Evolutionary conservation across 805 yeast genomes (phyloP).

Genomic region (Torulaspora delbrueckii): DNA sequence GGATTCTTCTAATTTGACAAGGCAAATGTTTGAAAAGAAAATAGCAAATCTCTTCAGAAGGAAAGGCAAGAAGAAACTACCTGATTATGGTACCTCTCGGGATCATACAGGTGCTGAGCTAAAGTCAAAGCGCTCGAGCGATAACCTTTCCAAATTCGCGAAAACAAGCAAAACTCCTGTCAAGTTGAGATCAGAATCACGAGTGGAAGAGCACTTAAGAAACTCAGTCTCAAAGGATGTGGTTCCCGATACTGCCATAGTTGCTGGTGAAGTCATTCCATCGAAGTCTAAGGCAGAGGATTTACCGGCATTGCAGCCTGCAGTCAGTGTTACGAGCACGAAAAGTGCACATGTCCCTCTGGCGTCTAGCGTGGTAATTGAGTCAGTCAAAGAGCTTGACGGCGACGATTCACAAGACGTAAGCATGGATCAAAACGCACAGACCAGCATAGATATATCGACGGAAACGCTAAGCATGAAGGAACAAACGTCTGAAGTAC

Average conservation of each 20-base stretch:
- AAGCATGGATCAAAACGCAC: conserved; percentile 7
- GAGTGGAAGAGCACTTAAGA: conserved; percentile 9
- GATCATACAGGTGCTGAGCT: conserved; percentile 3
- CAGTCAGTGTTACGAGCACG: conserved; percentile 17
- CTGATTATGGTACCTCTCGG: conserved; percentile 1
- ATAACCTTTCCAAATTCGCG: conserved; percentile 13
- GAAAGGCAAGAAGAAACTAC: conserved; percentile 9
- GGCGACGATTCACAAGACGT: conserved; percentile 25
- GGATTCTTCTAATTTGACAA: conserved; percentile 3
- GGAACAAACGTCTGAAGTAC: conserved; percentile 3
- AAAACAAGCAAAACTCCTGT: conserved; percentile 8
- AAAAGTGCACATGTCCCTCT: conserved; percentile 3
- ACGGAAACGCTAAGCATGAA: conserved; percentile 6
- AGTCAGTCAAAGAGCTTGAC: conserved; percentile 20
- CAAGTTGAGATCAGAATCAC: conserved; percentile 8
- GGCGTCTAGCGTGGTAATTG: conserved; percentile 16
- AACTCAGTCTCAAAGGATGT: neutral
- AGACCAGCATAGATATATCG: conserved; percentile 12
- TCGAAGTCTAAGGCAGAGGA: conserved; percentile 5
- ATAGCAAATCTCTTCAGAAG: conserved; percentile 23
- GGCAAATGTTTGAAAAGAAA: conserved; percentile 24
- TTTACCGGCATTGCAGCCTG: conserved; percentile 14
- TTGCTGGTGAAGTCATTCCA: neutral
- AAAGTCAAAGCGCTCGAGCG: conserved; percentile 12
- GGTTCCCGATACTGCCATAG: neutral